Evolutionary conservation across 192 early-diverging fungal species (phyloP).

Genomic region (Phycomyces nitens): DNA sequence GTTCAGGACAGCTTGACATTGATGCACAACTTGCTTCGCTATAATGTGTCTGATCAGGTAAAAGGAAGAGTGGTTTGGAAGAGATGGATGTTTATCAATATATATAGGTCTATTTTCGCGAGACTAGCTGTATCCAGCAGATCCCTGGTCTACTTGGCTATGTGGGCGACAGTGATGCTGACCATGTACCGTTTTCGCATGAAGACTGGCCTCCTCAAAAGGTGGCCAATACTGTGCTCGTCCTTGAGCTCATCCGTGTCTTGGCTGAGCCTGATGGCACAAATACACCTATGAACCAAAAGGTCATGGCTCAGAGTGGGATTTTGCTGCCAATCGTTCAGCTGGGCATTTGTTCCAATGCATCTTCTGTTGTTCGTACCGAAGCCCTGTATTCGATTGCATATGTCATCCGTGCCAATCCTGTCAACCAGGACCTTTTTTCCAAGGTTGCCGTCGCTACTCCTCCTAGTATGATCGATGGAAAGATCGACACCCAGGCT

Average conservation of each 20-base stretch:
- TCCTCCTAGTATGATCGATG: slow-evolving; percentile 34
- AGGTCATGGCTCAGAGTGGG: slow-evolving; percentile 80
- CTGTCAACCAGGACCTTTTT: slow-evolving; percentile 74
- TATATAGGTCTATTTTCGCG: slow-evolving; percentile 87
- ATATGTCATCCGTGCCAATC: slow-evolving; percentile 75
- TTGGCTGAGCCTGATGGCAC: slow-evolving; percentile 85
- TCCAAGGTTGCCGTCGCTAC: slow-evolving; percentile 66
- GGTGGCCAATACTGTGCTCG: slow-evolving; percentile 79
- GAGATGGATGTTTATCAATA: not conserved
- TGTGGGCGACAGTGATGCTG: slow-evolving; percentile 36
- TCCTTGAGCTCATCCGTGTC: slow-evolving; percentile 86
- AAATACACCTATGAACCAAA: slow-evolving; percentile 88
- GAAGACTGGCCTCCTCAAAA: slow-evolving; percentile 83
- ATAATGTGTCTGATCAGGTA: slow-evolving; percentile 98
- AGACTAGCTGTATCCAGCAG: slow-evolving; percentile 88
- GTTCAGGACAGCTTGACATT: slow-evolving; percentile 96
- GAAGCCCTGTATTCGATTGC: slow-evolving; percentile 85
- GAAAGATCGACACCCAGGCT: slow-evolving; percentile 20
- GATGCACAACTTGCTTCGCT: slow-evolving; percentile 86
- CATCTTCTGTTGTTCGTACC: slow-evolving; percentile 73
- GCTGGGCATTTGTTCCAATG: slow-evolving; percentile 67
- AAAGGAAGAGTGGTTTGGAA: not conserved
- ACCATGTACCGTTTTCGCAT: slow-evolving; percentile 36
- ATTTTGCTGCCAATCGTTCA: slow-evolving; percentile 80
- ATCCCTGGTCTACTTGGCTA: slow-evolving; percentile 76